Conservation (phyloP, 73 alveolate species). For the Paramecium bursaria region DNA sequence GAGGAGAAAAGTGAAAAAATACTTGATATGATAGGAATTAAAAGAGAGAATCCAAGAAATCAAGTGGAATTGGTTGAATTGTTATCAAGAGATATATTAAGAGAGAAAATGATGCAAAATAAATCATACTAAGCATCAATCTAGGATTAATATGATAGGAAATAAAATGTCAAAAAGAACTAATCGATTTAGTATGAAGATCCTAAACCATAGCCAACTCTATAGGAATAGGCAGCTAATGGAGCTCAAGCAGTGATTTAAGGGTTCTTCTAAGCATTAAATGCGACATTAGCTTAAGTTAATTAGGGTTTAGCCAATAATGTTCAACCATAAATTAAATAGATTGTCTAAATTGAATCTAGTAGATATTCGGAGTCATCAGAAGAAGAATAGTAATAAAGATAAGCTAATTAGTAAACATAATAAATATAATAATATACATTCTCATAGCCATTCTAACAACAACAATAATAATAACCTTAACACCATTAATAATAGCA, state of each 20-base stretch:
- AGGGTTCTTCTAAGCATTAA: constrained; percentile 40
- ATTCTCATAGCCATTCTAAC: constrained; percentile 13
- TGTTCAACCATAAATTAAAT: constrained; percentile 9
- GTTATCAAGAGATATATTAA: constrained; percentile 38
- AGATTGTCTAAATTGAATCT: constrained; percentile 12
- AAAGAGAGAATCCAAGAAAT: constrained; percentile 56
- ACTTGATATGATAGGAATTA: constrained; percentile 48
- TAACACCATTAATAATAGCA: not conserved
- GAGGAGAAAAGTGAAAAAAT: constrained; percentile 40
- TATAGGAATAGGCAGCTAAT: constrained; percentile 33
- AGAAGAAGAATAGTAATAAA: constrained; percentile 50
- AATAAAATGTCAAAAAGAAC: constrained; percentile 12
- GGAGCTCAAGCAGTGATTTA: constrained; percentile 55
- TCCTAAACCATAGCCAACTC: constrained; percentile 20
- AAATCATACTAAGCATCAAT: not conserved
- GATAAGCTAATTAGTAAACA: constrained; percentile 2
- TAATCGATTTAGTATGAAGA: constrained; percentile 15
- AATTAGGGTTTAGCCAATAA: constrained; percentile 30
- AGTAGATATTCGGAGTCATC: not conserved
- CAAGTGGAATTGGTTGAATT: constrained; percentile 45
- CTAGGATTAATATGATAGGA: not conserved
- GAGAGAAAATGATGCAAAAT: constrained; percentile 2
- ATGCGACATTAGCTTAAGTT: constrained; percentile 35
- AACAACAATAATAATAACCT: not conserved
- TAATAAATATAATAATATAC: constrained; percentile 43